Base-by-base conservation (phyloP, 345 rosid genomes). In the Moricandia moricandioides region DNA sequence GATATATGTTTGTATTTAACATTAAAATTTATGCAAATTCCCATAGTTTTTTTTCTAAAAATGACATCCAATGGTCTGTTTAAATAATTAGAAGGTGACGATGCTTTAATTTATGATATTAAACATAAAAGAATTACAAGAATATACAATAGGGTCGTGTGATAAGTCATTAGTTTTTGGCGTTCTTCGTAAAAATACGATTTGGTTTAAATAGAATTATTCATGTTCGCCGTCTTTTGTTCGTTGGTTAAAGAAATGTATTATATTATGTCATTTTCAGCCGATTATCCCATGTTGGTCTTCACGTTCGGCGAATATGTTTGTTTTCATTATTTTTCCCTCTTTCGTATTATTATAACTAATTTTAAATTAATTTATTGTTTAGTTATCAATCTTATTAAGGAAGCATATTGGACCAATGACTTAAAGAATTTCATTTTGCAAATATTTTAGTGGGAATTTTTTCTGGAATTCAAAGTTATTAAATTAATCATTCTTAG, bases 221-320 rank as follows among this genome's bases (percentile, higher is more conserved):
- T 31, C 71, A 47, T 76, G 62, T 57, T 76, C 65, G 80, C 80
- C 80, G 76, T 70, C 71, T 64, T 77, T 70, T 77, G 71, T 45
- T 64, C 14, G 60, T 70, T 17, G 37, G 62, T 37, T 4, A 49
- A 45, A 47, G 24, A 6, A 34, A 26, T 24, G 18, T 69, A 55
- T 40, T 37, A 62, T 39, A 54, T 54, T 51, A 54, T 62, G n/a
- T 27, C 70, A 76, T 54, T 62, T 69, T 35, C 57, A 75, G 79
- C 56, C 57, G 64, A 61, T 13, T 11, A 37, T 35, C 13, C 34
- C 58, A n/a, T 17, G 39, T 24, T 54, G 74, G 70, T 21, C 51
- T n/a, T 69, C 74, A 76, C 51, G 70, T 76, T 62, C 47, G 12
- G 52, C 39, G 11, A 40, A 70, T 69, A 14, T 61, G 31, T 21